phyloP scores from a whole-genome alignment of 805 yeast genomes.

The Pichia phayaonensis region DNA sequence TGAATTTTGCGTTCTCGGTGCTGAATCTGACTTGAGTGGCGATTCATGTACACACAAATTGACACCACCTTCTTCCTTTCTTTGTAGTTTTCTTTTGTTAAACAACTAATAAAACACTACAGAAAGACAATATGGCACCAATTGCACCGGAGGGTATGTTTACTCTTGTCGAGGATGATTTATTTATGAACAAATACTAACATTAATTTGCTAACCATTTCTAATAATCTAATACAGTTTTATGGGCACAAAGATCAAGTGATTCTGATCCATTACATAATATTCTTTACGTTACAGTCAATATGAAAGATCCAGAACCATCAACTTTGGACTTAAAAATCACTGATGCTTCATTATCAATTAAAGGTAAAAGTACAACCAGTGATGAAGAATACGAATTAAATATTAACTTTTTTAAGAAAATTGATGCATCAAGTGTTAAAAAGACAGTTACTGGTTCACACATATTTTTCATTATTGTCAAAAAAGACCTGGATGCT shows the following conservation, averaged over 20 bases:
- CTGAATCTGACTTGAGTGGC: not conserved
- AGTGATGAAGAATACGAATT: conserved; percentile 46
- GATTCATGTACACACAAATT: not conserved
- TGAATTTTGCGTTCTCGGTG: not conserved
- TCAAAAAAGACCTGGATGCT: conserved; percentile 57
- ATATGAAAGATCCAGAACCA: conserved; percentile 55
- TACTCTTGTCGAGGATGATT: not conserved
- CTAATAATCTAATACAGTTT: conserved; percentile 33
- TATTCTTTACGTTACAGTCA: conserved; percentile 64
- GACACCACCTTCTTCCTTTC: not conserved
- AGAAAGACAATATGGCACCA: conserved; percentile 14
- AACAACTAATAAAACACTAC: not conserved
- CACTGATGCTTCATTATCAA: conserved; percentile 45
- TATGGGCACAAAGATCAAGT: conserved; percentile 96
- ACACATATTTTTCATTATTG: conserved; percentile 53
- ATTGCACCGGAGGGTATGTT: conserved; percentile 30
- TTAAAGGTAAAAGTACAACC: conserved; percentile 41
- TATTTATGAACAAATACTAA: conserved; percentile 2
- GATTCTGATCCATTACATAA: conserved; percentile 68
- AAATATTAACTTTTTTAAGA: conserved; percentile 67
- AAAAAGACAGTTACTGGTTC: conserved; percentile 53
- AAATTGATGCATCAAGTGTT: conserved; percentile 61
- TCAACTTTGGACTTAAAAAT: conserved; percentile 39
- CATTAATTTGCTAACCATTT: not conserved
- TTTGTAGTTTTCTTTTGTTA: not conserved